phyloP scores from a whole-genome alignment of 192 early-diverging fungal genomes.

The Backusella westeae region DNA sequence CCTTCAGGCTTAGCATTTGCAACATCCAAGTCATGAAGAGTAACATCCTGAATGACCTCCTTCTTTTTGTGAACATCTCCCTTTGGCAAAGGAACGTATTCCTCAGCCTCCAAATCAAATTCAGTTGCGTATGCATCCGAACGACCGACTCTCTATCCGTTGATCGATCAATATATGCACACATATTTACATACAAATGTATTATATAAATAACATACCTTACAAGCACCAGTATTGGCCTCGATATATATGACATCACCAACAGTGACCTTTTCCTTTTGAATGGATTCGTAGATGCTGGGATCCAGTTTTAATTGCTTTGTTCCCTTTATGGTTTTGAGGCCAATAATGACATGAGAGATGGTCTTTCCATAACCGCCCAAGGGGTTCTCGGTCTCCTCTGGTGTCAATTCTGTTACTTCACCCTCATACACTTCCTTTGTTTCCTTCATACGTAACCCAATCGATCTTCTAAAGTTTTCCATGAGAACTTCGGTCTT shows the following conservation, averaged over 20 bases:
- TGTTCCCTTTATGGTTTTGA: conserved; percentile 98
- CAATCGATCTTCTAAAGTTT: conserved; percentile 96
- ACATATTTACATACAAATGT: no score
- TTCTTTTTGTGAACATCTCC: conserved; percentile 99
- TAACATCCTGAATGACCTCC: conserved; percentile 97
- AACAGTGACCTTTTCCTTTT: conserved; percentile 94
- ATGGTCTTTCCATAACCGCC: conserved; percentile 98
- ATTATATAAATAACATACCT: conserved; percentile 44
- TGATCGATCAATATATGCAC: background rate
- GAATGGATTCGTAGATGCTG: conserved; percentile 94
- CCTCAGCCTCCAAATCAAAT: conserved; percentile 97
- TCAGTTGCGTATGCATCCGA: conserved; percentile 99
- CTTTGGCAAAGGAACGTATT: conserved; percentile 97
- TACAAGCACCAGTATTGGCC: conserved; percentile 95
- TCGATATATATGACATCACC: conserved; percentile 99
- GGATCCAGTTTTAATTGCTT: conserved; percentile 98
- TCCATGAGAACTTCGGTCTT: conserved; percentile 99
- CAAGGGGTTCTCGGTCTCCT: conserved; percentile 97
- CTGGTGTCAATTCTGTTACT: conserved; percentile 94
- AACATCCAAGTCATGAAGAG: conserved; percentile 95
- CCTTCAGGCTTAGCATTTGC: conserved; percentile 96
- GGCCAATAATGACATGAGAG: conserved; percentile 92
- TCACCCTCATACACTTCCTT: conserved; percentile 99
- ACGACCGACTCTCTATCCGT: conserved; percentile 82
- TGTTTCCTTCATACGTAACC: conserved; percentile 94